Base-by-base conservation (phyloP, 2,329 filamentous ascomycete genomes). In the Pleoardoris graminearum region DNA sequence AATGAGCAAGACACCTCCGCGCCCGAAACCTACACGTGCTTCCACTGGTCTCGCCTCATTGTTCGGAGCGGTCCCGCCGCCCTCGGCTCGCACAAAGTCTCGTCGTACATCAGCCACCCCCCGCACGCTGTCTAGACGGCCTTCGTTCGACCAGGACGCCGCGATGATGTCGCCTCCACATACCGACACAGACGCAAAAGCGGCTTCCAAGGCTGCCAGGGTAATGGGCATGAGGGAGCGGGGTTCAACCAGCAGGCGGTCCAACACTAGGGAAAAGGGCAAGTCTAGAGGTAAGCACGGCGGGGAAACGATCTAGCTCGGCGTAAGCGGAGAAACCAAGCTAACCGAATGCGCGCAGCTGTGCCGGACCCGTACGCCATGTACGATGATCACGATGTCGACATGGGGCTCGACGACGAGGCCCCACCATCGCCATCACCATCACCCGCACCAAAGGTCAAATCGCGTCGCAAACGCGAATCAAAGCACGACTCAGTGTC, bases 151-250 rank as follows among this genome's bases (percentile, higher is more conserved):
- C 48, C 82, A 85, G 55, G 78, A 81, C 23, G 79, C 79, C 57
- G 88, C 85, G 7, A 77, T 92, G 54, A 80, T 83, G 39, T 90
- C 89, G 17, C 89, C 90, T 3, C 88, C 89, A 7, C 85, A 87
- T 2, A 90, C 91, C 25, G 84, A 88, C 27, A 76, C 69, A 14
- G 72, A 76, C 44, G 60, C 80, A 36, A 82, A 84, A 46, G 81
- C 90, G 67, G 82, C 86, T 7, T 81, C 85, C 39, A 96, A 95
- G 73, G 90, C 90, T 23, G 89, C 90, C 27, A 91, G 86, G 72
- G 75, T 93, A 47, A 84, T 94, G 84, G 91, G 77, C 61, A 74
- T 83, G 54, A 77, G 69, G 43, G 33, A 36, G 33, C 33, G 33
- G 33, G 65, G 65, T 16, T 62, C 70, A 2, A 53, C 72, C 55